A percentile compares a stretch with the other conserved stretches of the same genome.
phyloP scores from a whole-genome alignment of 768 basidiomycete species.

The Agaricus blazei region DNA sequence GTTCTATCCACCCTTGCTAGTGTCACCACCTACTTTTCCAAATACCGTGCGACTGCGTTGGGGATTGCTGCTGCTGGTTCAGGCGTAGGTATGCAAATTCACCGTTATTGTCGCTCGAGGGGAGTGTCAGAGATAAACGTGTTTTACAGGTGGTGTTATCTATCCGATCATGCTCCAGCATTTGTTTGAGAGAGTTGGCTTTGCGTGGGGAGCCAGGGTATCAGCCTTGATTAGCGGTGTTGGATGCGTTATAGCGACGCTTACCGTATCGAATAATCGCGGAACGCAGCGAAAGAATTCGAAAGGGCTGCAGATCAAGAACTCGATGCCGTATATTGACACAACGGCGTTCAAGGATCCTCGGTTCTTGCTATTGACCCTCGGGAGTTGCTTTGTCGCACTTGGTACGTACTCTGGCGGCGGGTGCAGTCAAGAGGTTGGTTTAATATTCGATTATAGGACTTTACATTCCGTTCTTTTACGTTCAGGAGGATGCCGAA shows the following conservation, averaged over 20 bases:
- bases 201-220: constrained; percentile 59
- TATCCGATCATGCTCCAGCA: constrained; percentile 60
- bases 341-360: constrained; percentile 39
- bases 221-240: constrained; percentile 45
- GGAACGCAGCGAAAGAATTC: constrained; percentile 9
- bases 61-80: constrained; percentile 72
- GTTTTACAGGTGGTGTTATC: constrained; percentile 53
- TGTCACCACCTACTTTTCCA: constrained; percentile 59
- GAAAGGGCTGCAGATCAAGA: constrained; percentile 18
- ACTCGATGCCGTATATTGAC: constrained; percentile 22
- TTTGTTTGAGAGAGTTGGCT: constrained; percentile 51
- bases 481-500: constrained; percentile 56
- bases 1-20: constrained; percentile 69
- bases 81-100: constrained; percentile 42
- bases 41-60: constrained; percentile 64
- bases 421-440: not conserved
- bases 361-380: constrained; percentile 47
- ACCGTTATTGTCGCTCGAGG: not conserved
- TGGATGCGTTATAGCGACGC: constrained; percentile 40
- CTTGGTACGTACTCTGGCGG: constrained; percentile 40
- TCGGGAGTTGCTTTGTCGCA: constrained; percentile 54
- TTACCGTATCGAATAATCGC: constrained; percentile 36
- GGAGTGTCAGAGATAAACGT: not conserved
- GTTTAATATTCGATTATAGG: constrained; percentile 31
- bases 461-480: constrained; percentile 69